These are phyloP conservation scores for Nannochloropsis gaditana DNA, from an alignment of 108 stramenopile species.

Conservation along the genomic window DNA sequence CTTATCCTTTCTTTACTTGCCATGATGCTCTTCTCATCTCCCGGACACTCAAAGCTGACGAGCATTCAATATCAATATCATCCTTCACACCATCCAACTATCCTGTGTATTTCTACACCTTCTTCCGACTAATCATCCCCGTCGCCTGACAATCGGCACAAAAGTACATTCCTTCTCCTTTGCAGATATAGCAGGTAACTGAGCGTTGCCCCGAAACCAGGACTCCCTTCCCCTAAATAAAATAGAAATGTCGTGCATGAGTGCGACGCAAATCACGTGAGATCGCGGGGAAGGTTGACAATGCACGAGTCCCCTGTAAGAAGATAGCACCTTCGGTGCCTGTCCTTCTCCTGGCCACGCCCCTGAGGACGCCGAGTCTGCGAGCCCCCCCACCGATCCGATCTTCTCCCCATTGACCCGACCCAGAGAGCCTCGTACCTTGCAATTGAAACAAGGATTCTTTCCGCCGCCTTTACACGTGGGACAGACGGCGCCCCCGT, in stretches of 20 bases:
- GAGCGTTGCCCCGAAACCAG: constrained; percentile 1
- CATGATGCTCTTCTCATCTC: no score
- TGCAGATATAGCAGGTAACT: background rate
- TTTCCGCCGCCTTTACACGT: background rate
- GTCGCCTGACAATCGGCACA: background rate
- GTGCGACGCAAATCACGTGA: background rate
- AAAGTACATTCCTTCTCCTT: constrained; percentile 5
- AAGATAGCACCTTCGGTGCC: background rate
- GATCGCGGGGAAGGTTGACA: background rate
- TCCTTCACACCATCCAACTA: no score
- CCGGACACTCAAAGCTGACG: no score
- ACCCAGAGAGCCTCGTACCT: background rate
- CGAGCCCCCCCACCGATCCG: background rate
- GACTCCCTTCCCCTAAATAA: background rate
- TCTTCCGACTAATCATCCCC: constrained; percentile 18
- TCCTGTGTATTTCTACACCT: background rate
- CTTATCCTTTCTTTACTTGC: no score
- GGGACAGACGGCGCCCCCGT: background rate
- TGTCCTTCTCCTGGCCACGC: no score
- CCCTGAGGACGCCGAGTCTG: no score
- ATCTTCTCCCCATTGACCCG: background rate
- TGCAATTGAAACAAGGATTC: constrained; percentile 8
- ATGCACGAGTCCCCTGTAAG: background rate
- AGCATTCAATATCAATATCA: no score
- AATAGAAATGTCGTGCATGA: background rate